Conservation (phyloP, 2,329 filamentous ascomycete genomes). For the Xylariaceae sp. region DNA sequence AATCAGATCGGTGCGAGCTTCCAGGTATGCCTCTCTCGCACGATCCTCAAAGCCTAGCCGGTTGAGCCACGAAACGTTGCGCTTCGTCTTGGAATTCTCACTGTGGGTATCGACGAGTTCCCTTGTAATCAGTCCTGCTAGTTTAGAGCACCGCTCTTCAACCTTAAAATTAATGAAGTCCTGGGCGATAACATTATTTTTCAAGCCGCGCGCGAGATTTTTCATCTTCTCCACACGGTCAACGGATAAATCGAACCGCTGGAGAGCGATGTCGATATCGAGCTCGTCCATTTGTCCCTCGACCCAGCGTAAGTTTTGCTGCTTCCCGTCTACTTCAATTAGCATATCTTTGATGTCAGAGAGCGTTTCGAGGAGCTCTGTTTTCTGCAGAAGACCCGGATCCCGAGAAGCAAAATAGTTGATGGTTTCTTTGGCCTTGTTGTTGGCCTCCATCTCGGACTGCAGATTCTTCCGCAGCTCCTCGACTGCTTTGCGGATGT, state of each 20-base stretch:
- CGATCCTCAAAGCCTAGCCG: constrained; percentile 88
- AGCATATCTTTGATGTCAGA: constrained; percentile 84
- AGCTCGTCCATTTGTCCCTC: constrained; percentile 94
- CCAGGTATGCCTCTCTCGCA: constrained; percentile 83
- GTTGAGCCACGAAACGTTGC: constrained; percentile 81
- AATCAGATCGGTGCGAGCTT: constrained; percentile 76
- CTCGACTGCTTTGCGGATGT: constrained; percentile 90
- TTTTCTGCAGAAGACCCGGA: constrained; percentile 74
- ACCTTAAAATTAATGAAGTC: constrained; percentile 92
- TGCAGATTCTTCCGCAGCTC: constrained; percentile 84
- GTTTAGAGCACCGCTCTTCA: constrained; percentile 77
- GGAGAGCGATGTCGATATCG: constrained; percentile 92
- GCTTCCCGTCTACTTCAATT: constrained; percentile 94
- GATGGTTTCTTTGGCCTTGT: constrained; percentile 81
- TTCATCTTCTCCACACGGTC: constrained; percentile 83
- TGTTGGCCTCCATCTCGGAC: constrained; percentile 84
- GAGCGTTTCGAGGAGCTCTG: constrained; percentile 76
- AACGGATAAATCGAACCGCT: constrained; percentile 85
- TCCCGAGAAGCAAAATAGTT: constrained; percentile 84
- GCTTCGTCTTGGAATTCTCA: constrained; percentile 75
- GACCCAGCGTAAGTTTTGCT: constrained; percentile 94
- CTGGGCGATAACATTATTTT: constrained; percentile 84
- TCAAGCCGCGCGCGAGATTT: constrained; percentile 75
- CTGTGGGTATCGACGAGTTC: constrained; percentile 78
- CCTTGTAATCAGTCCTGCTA: constrained; percentile 76